Base-by-base conservation (phyloP, 1,139 yeast species). In the Protomyces gravidus region DNA sequence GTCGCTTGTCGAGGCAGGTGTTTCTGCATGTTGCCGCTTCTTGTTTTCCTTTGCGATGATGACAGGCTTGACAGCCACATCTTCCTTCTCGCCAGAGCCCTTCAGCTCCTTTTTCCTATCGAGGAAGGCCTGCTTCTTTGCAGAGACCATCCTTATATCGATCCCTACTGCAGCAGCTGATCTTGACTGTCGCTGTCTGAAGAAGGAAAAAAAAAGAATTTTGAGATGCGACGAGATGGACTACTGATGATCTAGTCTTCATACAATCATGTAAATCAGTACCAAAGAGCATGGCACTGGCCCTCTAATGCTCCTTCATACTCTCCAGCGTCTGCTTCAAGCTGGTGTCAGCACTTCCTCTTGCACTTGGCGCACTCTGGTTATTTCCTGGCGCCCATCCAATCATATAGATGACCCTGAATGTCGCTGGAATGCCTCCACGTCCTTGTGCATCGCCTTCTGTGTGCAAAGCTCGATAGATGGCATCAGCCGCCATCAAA, bases 341-440 rank as follows among this genome's bases (percentile, higher is more conserved):
- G 65, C 76, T 82, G 36, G 86, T 76, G 67, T 83, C 80, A 1
- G 84, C 95, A 15, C 84, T 69, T 0, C 95, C 95, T 64, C 95
- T 75, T 59, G 79, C 78, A 64, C 86, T 76, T 0, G 95, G 94
- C 68, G 84, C 76, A 2, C 89, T 89, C 68, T 86, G 89, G 59
- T 72, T 69, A 5, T 78, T 80, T 62, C 87, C 79, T 66, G 84
- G 84, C 71, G 86, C 88, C 96, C 96, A 88, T 1, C 95, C 96
- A 69, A 88, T 86, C 88, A 88, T 84, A 69, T 84, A 85, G 19
- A 88, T 81, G 55, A 88, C 80, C 63, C 89, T 76, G 70, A 82
- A 88, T 0, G 95, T 88, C 15, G 77, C 78, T 2, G 81, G 81
- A 5, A 78, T 63, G 7, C 48, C 48, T 3, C 42, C 11, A 0